Conservation (phyloP, 495 filamentous ascomycete species). For the Aspergillus bertholletiae region DNA sequence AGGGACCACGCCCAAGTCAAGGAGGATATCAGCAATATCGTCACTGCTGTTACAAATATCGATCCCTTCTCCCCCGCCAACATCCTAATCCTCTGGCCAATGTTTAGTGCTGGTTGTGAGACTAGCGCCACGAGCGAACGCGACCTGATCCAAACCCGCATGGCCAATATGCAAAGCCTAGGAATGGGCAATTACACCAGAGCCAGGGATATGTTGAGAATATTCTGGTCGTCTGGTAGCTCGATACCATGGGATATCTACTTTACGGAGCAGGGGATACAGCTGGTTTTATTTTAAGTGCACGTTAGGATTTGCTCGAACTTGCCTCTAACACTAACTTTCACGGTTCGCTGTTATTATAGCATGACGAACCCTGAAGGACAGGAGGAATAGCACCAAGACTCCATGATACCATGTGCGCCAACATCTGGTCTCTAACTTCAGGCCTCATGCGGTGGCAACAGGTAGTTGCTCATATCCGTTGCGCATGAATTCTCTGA, state of each 20-base stretch:
- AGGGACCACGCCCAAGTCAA: slow-evolving; percentile 20
- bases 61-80: slow-evolving; percentile 23
- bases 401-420: background rate
- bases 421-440: too few relatives aligned
- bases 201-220: slow-evolving; percentile 17
- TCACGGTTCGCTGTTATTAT: background rate
- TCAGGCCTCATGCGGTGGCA: too few relatives aligned
- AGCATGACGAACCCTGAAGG: background rate
- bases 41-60: slow-evolving; percentile 19
- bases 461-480: slow-evolving; percentile 51
- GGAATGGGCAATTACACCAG: slow-evolving; percentile 36
- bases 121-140: slow-evolving; percentile 20
- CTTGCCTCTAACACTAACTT: too few relatives aligned
- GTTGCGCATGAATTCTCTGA: slow-evolving; percentile 61
- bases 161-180: slow-evolving; percentile 27
- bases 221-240: slow-evolving; percentile 20
- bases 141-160: slow-evolving; percentile 20
- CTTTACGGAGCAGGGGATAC: slow-evolving; percentile 18
- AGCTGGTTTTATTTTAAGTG: slow-evolving; percentile 28
- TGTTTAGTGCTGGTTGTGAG: slow-evolving; percentile 34
- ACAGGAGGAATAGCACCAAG: background rate
- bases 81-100: slow-evolving; percentile 32
- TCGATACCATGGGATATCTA: slow-evolving; percentile 25
- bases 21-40: slow-evolving; percentile 18
- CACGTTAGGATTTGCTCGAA: too few relatives aligned